phyloP scores from a whole-genome alignment of 1,139 yeast genomes.

The Candida tropicalis region DNA sequence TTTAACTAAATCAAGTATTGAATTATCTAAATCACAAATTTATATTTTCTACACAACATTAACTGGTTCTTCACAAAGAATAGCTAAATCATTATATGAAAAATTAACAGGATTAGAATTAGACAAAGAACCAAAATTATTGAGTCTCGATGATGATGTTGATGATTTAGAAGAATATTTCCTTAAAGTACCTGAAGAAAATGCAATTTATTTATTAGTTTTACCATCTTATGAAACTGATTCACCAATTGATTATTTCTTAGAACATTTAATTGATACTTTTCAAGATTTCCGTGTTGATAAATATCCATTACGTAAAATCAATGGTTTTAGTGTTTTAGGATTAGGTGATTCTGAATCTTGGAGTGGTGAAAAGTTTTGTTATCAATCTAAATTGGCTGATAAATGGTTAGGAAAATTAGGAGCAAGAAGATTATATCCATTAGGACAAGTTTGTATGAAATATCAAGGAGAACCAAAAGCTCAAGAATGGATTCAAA shows the following conservation, averaged over 20 bases:
- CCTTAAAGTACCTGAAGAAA: conserved; percentile 56
- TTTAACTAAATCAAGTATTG: conserved; percentile 33
- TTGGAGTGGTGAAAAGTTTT: conserved; percentile 76
- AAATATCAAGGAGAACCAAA: conserved; percentile 66
- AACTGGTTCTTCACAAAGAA: conserved; percentile 78
- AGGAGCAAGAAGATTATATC: conserved; percentile 84
- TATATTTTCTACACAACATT: conserved; percentile 80
- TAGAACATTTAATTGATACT: conserved; percentile 80
- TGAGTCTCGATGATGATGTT: conserved; percentile 78
- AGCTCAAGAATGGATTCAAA: conserved; percentile 67
- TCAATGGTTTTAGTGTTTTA: conserved; percentile 80
- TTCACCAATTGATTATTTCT: conserved; percentile 85
- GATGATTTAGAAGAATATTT: conserved; percentile 86
- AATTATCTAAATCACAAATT: conserved; percentile 48
- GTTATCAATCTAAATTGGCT: conserved; percentile 80
- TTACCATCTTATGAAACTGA: conserved; percentile 93
- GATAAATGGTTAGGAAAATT: conserved; percentile 79
- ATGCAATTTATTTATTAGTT: conserved; percentile 68
- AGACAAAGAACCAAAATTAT: conserved; percentile 49
- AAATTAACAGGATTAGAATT: conserved; percentile 36
- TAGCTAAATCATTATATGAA: conserved; percentile 56
- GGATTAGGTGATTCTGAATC: conserved; percentile 89
- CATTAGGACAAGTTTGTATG: conserved; percentile 84
- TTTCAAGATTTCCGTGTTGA: conserved; percentile 85
- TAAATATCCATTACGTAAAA: conserved; percentile 66